These are phyloP conservation scores for Trichoderma virens DNA, from an alignment of 495 filamentous ascomycete species.

Conservation along the genomic window DNA sequence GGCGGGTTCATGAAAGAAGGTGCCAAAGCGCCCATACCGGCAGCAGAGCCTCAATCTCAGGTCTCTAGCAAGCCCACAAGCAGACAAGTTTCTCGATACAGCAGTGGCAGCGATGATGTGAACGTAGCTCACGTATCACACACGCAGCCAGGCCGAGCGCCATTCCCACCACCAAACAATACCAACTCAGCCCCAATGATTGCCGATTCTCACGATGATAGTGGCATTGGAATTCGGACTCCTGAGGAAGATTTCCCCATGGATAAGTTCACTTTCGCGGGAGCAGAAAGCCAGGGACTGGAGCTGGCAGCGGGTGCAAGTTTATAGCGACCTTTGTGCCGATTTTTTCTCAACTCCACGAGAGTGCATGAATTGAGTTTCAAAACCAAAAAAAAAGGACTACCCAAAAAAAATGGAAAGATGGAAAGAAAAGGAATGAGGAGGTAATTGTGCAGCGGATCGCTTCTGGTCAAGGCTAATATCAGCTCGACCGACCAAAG, in stretches of 20 bases:
- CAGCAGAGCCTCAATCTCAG: slow-evolving; percentile 19
- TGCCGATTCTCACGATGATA: slow-evolving; percentile 50
- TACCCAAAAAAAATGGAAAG: too few relatives aligned
- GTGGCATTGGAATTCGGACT: slow-evolving; percentile 59
- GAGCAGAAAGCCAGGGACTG: slow-evolving; percentile 18
- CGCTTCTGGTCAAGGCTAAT: not conserved
- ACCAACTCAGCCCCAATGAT: slow-evolving; percentile 21
- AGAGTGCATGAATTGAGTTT: too few relatives aligned
- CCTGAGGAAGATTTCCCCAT: slow-evolving; percentile 51
- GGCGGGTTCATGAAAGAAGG: slow-evolving; percentile 73
- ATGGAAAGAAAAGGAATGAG: not conserved
- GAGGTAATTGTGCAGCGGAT: not conserved
- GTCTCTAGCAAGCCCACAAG: slow-evolving; percentile 18
- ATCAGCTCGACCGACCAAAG: slow-evolving; percentile 13
- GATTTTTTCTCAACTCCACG: too few relatives aligned
- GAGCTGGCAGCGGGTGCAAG: not conserved
- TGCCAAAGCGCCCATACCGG: slow-evolving; percentile 25
- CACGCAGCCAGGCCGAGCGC: slow-evolving; percentile 34
- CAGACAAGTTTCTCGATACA: slow-evolving; percentile 33
- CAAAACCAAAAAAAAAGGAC: too few relatives aligned
- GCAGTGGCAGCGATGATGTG: slow-evolving; percentile 38
- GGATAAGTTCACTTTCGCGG: slow-evolving; percentile 41
- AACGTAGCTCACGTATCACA: slow-evolving; percentile 26
- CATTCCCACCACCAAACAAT: slow-evolving; percentile 28
- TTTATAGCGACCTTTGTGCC: not conserved